Conservation (phyloP, 179 eudicot species). For the Amaranthus tricolor region DNA sequence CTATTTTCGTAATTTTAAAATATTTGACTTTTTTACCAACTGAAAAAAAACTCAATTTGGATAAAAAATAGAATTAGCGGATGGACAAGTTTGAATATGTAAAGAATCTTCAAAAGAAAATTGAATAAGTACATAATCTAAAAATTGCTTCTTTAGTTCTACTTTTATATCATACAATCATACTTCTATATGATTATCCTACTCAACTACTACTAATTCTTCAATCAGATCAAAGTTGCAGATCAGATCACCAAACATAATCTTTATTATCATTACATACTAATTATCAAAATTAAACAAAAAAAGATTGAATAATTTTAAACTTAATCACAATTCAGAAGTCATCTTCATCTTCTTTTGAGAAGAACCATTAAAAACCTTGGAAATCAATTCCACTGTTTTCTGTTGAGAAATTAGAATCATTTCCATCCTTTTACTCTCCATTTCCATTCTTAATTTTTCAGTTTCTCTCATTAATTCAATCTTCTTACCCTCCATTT, state of each 20-base stretch:
- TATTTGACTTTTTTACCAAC: no score
- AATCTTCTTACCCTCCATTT: conserved; percentile 61
- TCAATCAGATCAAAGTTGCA: no score
- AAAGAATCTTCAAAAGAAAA: neutral
- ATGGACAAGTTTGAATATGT: neutral
- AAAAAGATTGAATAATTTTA: neutral
- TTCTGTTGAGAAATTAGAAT: conserved; percentile 52
- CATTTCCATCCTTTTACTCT: conserved; percentile 72
- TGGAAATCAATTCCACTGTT: conserved; percentile 51
- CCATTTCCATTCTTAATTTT: conserved; percentile 67
- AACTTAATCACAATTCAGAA: conserved; percentile 19
- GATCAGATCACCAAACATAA: no score
- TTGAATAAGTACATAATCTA: neutral
- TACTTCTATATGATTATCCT: neutral
- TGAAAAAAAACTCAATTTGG: no score
- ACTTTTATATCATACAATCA: neutral
- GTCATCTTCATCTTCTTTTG: conserved; percentile 39
- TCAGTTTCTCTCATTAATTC: conserved; percentile 66
- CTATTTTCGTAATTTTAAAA: no score
- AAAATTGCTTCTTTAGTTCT: neutral
- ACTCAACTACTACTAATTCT: neutral
- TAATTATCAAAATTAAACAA: neutral
- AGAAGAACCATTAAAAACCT: conserved; percentile 38
- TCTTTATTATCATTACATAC: no score
- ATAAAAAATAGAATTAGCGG: no score